These are phyloP conservation scores for Stentor coeruleus DNA, from an alignment of 73 alveolate species.

Conservation along the genomic window DNA sequence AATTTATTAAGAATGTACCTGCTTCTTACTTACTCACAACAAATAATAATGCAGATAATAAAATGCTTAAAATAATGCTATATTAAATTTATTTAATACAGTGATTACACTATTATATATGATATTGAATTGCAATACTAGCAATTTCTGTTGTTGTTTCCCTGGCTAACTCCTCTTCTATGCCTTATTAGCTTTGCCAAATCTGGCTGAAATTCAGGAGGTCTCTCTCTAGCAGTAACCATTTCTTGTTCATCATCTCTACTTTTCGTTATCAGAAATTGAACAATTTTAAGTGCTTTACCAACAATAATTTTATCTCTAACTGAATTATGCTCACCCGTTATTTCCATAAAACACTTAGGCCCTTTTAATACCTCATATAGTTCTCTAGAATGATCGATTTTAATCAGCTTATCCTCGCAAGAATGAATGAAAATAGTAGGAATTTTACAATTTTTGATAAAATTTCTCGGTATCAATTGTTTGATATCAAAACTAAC, in stretches of 20 bases:
- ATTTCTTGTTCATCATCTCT: not conserved
- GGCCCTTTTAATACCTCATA: slow-evolving; percentile 81
- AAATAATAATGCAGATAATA: no score
- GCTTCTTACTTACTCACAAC: no score
- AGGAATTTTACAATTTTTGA: slow-evolving; percentile 58
- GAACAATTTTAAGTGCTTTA: not conserved
- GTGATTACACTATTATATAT: no score
- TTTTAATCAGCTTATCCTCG: slow-evolving; percentile 60
- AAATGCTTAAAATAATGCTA: no score
- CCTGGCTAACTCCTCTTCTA: slow-evolving; percentile 16
- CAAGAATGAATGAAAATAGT: slow-evolving; percentile 61
- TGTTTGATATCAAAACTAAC: slow-evolving; percentile 54
- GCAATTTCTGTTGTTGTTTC: no score
- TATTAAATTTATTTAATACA: no score
- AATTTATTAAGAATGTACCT: no score
- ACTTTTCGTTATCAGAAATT: not conserved
- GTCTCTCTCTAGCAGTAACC: not conserved
- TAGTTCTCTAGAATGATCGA: slow-evolving; percentile 48
- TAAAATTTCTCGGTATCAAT: slow-evolving; percentile 43
- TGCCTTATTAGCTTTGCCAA: not conserved
- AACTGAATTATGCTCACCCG: slow-evolving; percentile 83
- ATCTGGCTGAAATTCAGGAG: not conserved
- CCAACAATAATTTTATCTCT: slow-evolving; percentile 29
- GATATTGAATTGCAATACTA: no score
- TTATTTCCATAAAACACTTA: slow-evolving; percentile 69